Base-by-base conservation (phyloP, 305 asterid species). In the Solanum hybrid region DNA sequence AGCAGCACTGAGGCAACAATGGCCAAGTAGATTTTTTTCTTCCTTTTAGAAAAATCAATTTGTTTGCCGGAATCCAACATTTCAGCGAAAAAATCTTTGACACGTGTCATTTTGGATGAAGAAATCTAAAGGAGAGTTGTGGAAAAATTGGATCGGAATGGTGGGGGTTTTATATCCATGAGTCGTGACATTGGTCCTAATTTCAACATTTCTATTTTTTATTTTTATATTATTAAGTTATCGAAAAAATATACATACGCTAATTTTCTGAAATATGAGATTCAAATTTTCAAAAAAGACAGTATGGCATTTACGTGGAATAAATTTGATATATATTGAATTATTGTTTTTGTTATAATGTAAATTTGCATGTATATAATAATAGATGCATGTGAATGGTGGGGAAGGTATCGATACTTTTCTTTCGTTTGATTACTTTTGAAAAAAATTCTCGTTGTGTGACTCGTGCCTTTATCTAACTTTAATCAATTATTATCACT, bases 1-100 rank as follows among this genome's bases (percentile, higher is more conserved):
- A 97, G 89, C 8, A 96, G 91, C 87, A 93, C 36, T 4, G 94
- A 87, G 27, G 95, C 51, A 89, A 94, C 27, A 32, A 93, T 38
- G 9, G 94, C 33, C 1, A 92, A 51, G 88, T 91, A 73, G 4
- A 92, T 17, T 87, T 89, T 90, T 12, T 90, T 94, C 13, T 85
- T 91, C 34, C 89, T 11, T n/a, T 87, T 78, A 65, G 91, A n/a
- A 17, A 27, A 27, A 83, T 88, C 73, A n/a, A 29, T 37, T 1
- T 83, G 65, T 8, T 90, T 85, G 91, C 94, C 91, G 93, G 92
- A 90, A 41, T 22, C n/a, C 36, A 87, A 22, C 7, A 86, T 89
- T 87, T 93, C 92, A 93, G 93, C 88, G 36, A 91, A 34, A 86
- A 86, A 70, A 27, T 90, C 65, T 61, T 89, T 82, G 27, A 45